Conservation (phyloP, 352 stramenopile species). For the Globisporangium okanoganense region DNA sequence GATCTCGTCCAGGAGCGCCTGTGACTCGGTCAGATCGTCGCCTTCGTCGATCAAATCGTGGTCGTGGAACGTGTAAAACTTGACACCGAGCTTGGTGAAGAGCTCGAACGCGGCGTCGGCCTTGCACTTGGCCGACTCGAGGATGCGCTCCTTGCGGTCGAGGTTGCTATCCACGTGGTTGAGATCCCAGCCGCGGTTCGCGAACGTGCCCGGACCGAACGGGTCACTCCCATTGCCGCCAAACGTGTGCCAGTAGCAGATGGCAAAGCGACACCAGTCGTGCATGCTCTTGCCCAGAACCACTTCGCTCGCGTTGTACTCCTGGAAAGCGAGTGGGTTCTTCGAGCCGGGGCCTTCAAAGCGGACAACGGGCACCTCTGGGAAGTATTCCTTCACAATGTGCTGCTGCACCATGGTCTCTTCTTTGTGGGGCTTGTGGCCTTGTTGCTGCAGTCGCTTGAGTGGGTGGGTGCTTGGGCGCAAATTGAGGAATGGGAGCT, state of each 20-base stretch:
- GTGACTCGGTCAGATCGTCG: constrained; percentile 36
- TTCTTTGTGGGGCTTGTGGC: neutral
- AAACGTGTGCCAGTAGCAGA: constrained; percentile 67
- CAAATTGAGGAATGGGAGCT: no score
- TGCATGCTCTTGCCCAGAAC: constrained; percentile 78
- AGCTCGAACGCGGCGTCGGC: constrained; percentile 86
- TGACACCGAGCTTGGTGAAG: constrained; percentile 80
- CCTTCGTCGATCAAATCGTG: constrained; percentile 72
- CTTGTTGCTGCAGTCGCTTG: neutral
- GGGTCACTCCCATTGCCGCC: constrained; percentile 27
- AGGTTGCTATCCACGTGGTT: constrained; percentile 18
- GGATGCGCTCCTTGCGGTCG: constrained; percentile 39
- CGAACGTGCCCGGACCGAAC: constrained; percentile 34
- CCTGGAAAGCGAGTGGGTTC: constrained; percentile 59
- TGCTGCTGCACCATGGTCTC: constrained; percentile 15
- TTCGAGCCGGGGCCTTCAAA: constrained; percentile 48
- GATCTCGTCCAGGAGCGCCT: constrained; percentile 32
- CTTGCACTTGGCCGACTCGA: constrained; percentile 71
- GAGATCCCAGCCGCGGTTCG: constrained; percentile 40
- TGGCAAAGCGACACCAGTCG: constrained; percentile 55
- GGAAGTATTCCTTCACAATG: constrained; percentile 45
- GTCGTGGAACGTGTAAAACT: constrained; percentile 88
- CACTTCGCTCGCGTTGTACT: constrained; percentile 77
- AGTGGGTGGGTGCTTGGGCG: neutral
- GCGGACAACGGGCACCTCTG: constrained; percentile 46